These are phyloP conservation scores for Solanum ossicruentum DNA, from an alignment of 257 asterid genomes.

Conservation along the genomic window DNA sequence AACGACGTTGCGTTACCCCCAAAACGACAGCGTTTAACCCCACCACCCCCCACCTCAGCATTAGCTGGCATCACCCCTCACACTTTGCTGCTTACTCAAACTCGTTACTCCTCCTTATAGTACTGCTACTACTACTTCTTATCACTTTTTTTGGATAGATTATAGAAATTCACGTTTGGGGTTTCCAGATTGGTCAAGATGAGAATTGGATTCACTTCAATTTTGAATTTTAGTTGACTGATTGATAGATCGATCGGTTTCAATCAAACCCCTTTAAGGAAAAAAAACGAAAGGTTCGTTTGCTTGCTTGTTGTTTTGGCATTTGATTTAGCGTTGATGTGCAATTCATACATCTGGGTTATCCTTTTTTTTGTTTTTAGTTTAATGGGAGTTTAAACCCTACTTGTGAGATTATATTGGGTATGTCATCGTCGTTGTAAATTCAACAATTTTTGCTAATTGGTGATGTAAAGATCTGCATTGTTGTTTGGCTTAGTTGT, in stretches of 20 bases:
- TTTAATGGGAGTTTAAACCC: neutral
- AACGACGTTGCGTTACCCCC: neutral
- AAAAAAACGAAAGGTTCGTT: neutral
- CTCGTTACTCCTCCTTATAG: neutral
- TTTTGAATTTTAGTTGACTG: neutral
- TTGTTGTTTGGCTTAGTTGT: constrained; percentile 1
- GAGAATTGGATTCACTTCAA: neutral
- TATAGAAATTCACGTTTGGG: neutral
- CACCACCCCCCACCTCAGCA: neutral
- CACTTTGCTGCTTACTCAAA: neutral
- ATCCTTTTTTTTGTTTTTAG: neutral
- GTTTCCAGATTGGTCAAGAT: neutral
- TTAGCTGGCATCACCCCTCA: neutral
- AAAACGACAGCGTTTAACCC: neutral
- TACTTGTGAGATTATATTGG: neutral
- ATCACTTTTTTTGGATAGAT: neutral
- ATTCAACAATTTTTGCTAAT: neutral
- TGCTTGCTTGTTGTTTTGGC: neutral
- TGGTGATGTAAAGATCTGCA: constrained; percentile 20
- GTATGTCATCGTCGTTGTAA: neutral
- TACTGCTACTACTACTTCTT: neutral
- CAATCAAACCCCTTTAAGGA: neutral
- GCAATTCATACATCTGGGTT: neutral
- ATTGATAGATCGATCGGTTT: neutral
- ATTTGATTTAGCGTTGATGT: neutral